These are phyloP conservation scores for Typha latifolia DNA, from an alignment of 176 grass and related monocot species.

Conservation along the genomic window DNA sequence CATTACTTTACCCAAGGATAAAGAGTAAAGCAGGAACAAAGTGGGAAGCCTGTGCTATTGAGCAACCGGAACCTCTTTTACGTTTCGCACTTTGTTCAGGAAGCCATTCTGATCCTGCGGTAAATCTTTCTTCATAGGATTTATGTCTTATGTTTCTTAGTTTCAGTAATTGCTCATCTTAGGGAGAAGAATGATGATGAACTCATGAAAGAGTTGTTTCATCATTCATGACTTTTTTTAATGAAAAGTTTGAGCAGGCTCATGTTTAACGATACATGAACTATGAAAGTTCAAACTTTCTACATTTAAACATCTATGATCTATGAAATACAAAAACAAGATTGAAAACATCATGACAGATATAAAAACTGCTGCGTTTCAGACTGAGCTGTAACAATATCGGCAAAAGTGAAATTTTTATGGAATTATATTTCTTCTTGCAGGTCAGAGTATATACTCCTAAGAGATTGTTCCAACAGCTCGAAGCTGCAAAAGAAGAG, in stretches of 20 bases:
- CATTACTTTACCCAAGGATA: slow-evolving; percentile 75
- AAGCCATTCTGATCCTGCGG: slow-evolving; percentile 98
- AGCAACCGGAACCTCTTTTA: slow-evolving; percentile 82
- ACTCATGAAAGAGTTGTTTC: background rate
- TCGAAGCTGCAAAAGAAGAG: slow-evolving; percentile 82
- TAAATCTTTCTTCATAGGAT: slow-evolving; percentile 27
- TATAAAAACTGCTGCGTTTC: too few species aligned
- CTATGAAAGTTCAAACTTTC: too few species aligned
- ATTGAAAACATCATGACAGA: too few species aligned
- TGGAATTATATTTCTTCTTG: background rate
- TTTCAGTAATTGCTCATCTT: slow-evolving; percentile 7
- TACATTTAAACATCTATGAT: too few species aligned
- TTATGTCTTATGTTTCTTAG: too few species aligned
- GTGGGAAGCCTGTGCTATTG: slow-evolving; percentile 75
- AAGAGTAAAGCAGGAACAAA: slow-evolving; percentile 73
- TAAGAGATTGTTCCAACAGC: slow-evolving; percentile 68
- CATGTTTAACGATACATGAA: too few species aligned
- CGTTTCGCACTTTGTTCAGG: slow-evolving; percentile 94
- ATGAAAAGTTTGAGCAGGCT: too few species aligned
- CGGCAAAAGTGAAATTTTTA: background rate
- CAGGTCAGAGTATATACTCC: slow-evolving; percentile 83
- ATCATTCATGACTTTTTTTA: too few species aligned
- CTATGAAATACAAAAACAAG: too few species aligned
- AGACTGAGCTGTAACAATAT: background rate
- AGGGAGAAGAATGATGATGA: slow-evolving; percentile 1